Percentiles rank a stretch among this genome's conserved stretches.
Conservation (phyloP, 1,284 basidiomycete species). For the Coniferiporia weirii region DNA sequence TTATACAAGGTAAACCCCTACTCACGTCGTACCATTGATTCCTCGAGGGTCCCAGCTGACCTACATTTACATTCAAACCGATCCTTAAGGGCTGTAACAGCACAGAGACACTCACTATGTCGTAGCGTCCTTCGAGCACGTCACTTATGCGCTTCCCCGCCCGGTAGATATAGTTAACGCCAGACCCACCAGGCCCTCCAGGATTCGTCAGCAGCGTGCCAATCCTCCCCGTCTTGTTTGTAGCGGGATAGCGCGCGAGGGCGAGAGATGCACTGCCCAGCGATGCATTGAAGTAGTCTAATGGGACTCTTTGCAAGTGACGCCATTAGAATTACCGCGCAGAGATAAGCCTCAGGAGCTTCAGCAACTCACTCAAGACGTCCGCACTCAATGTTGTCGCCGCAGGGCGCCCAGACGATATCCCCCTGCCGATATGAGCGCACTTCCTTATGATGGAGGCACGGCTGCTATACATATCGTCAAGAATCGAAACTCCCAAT, state of each 20-base stretch:
- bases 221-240: slow-evolving; percentile 18
- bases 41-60: slow-evolving; percentile 28
- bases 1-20: neutral
- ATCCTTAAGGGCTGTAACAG: neutral
- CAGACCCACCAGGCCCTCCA: slow-evolving; percentile 22
- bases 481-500: neutral
- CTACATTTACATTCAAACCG: slow-evolving; percentile 9
- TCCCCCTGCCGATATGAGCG: slow-evolving; percentile 8
- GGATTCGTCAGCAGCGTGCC: slow-evolving; percentile 22
- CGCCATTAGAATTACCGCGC: neutral
- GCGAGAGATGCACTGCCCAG: slow-evolving; percentile 20
- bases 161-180: slow-evolving; percentile 25
- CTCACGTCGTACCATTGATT: slow-evolving; percentile 24
- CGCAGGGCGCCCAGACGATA: slow-evolving; percentile 13
- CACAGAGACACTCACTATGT: slow-evolving; percentile 17
- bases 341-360: neutral
- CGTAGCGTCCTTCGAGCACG: slow-evolving; percentile 24
- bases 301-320: slow-evolving; percentile 17
- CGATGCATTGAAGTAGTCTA: slow-evolving; percentile 20
- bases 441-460: neutral
- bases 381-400: slow-evolving; percentile 19
- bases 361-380: slow-evolving; percentile 11
- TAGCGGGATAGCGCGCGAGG: slow-evolving; percentile 21
- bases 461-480: neutral
- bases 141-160: slow-evolving; percentile 23